Conservation (phyloP, 805 yeast genomes). For the Wickerhamomyces canadensis region DNA sequence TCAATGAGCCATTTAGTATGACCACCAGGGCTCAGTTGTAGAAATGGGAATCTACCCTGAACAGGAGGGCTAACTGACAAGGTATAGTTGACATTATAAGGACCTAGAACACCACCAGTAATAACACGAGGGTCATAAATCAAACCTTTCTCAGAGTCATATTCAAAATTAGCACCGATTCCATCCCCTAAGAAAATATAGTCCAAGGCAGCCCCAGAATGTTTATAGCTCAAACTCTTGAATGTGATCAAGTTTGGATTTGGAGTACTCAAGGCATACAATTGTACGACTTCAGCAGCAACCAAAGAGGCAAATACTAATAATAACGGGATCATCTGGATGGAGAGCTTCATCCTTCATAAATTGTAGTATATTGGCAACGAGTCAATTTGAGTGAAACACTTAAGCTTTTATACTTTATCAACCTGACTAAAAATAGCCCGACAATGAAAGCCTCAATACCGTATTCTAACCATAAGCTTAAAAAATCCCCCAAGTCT, state of each 20-base stretch:
- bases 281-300: neutral
- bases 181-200: neutral
- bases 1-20: neutral
- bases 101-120: neutral
- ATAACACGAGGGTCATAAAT: neutral
- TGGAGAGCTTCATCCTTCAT: no score
- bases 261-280: neutral
- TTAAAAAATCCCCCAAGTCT: no score
- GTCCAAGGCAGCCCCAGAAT: neutral
- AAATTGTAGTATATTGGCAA: no score
- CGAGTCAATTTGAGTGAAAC: no score
- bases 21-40: neutral
- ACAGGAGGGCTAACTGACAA: no score
- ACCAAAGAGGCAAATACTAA: neutral
- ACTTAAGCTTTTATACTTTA: no score
- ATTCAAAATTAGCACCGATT: neutral
- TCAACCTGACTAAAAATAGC: no score
- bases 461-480: no score
- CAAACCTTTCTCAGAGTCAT: neutral
- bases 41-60: neutral
- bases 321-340: neutral
- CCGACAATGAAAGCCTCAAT: no score
- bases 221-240: neutral
- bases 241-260: neutral
- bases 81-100: no score